phyloP scores from a whole-genome alignment of 352 stramenopile genomes.

The Phytophthora rubi region DNA sequence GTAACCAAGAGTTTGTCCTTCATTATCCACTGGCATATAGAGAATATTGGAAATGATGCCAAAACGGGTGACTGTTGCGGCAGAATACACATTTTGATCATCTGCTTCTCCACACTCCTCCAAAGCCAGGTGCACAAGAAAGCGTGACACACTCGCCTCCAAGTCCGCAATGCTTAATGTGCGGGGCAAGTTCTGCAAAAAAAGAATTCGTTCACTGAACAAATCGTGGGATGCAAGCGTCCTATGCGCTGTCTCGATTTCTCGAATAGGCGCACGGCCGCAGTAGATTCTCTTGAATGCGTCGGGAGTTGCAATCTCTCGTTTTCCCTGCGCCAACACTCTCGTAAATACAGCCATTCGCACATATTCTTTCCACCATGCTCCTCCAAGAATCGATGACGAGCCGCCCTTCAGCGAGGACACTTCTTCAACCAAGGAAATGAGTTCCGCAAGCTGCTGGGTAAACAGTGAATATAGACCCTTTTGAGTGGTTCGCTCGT shows the following conservation, averaged over 20 bases:
- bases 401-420: slow-evolving; percentile 57
- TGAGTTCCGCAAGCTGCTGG: slow-evolving; percentile 68
- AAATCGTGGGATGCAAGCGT: slow-evolving; percentile 44
- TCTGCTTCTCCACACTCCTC: slow-evolving; percentile 82
- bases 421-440: slow-evolving; percentile 70
- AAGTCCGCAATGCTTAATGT: slow-evolving; percentile 57
- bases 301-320: slow-evolving; percentile 41
- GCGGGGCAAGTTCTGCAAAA: slow-evolving; percentile 74
- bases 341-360: slow-evolving; percentile 69
- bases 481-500: slow-evolving; percentile 69
- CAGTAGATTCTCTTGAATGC: slow-evolving; percentile 61
- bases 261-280: slow-evolving; percentile 62
- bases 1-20: slow-evolving; percentile 60
- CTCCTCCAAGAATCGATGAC: slow-evolving; percentile 45
- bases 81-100: slow-evolving; percentile 77
- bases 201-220: slow-evolving; percentile 56
- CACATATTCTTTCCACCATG: slow-evolving; percentile 69
- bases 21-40: slow-evolving; percentile 57
- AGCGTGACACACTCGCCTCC: slow-evolving; percentile 51
- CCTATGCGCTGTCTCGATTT: slow-evolving; percentile 52
- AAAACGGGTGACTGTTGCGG: slow-evolving; percentile 63
- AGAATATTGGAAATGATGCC: slow-evolving; percentile 69
- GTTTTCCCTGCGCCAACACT: slow-evolving; percentile 49
- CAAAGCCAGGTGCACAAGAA: slow-evolving; percentile 66
- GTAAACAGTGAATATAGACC: slow-evolving; percentile 69